These are phyloP conservation scores for Eucalyptus camaldulensis DNA, from an alignment of 345 rosid species.

Conservation along the genomic window DNA sequence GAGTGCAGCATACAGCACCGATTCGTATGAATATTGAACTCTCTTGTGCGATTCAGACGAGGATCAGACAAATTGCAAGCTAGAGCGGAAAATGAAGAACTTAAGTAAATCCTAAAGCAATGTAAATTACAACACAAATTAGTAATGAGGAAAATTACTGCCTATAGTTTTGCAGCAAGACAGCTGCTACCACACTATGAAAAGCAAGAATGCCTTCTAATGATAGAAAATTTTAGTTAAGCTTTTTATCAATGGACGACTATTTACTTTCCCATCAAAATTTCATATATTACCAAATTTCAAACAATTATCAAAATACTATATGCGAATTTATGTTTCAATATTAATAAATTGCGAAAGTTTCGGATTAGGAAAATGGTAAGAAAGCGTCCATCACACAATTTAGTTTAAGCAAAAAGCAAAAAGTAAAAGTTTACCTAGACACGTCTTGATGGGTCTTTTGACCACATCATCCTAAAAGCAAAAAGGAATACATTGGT, in stretches of 20 bases:
- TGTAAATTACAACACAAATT: neutral
- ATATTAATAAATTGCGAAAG: neutral
- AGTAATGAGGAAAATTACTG: neutral
- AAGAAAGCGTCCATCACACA: neutral
- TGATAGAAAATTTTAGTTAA: neutral
- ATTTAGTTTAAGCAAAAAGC: neutral
- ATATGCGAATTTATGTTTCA: neutral
- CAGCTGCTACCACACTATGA: neutral
- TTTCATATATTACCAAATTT: neutral
- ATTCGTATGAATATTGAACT: neutral
- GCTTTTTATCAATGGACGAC: neutral
- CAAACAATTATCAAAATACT: neutral
- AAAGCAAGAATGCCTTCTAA: neutral
- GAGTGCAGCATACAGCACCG: neutral
- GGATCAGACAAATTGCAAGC: neutral
- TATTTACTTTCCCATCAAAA: neutral
- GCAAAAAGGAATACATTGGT: neutral
- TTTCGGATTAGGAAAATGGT: neutral
- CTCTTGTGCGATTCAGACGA: neutral
- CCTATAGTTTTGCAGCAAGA: neutral
- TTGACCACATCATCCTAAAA: neutral
- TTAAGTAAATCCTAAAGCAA: neutral
- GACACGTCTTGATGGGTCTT: neutral
- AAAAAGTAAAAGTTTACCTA: neutral
- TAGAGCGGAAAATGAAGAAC: neutral